Evolutionary conservation across 1,284 basidiomycete species (phyloP), one percentile per base, ranked within the genome.

Genomic region (Wolfiporia cocos): DNA sequence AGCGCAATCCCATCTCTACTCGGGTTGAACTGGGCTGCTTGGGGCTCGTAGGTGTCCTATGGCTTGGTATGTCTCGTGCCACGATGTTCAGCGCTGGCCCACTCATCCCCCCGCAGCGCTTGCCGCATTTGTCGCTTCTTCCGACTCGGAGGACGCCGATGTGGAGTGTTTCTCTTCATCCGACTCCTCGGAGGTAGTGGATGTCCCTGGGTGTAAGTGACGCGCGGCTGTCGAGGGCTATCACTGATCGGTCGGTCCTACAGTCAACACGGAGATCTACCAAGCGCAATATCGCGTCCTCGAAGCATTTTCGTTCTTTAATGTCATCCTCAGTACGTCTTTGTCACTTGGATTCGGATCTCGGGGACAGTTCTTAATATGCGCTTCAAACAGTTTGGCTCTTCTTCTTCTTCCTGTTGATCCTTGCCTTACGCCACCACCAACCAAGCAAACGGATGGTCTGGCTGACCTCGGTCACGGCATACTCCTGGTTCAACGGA

Each of bases 281-380:
- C 86, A 86, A 50, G 85, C 86, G 19, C 87, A 89, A 68, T 89
- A 88, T 58, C 75, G 79, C 29, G 86, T 87, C 20, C 66, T 88
- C 39, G 82, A 81, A 63, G 76, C 79, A 15, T 89, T 88, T 62
- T 77, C 86, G 11, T 64, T 89, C 43, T 76, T 89, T 59, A 89
- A 88, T 55, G 76, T 81, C 42, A 70, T 74, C 40, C 69, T 90
- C 11, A 66, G 85, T 82, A 59, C 49, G 80, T 67, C 15, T 36
- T 9, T 3, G 34, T 32, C 23, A n/a, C n/a, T n/a, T n/a, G n/a
- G n/a, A n/a, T 42, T 20, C 37, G 7, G 5, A 28, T 28, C 5
- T 38, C 37, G 15, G 24, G 5, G 14, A 7, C 28, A 21, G n/a
- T 32, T 51, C 55, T 53, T 48, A 57, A 43, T 38, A 37, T 30